phyloP scores from a whole-genome alignment of 164 flowering plant species.

The Magnolia changhungtana region DNA sequence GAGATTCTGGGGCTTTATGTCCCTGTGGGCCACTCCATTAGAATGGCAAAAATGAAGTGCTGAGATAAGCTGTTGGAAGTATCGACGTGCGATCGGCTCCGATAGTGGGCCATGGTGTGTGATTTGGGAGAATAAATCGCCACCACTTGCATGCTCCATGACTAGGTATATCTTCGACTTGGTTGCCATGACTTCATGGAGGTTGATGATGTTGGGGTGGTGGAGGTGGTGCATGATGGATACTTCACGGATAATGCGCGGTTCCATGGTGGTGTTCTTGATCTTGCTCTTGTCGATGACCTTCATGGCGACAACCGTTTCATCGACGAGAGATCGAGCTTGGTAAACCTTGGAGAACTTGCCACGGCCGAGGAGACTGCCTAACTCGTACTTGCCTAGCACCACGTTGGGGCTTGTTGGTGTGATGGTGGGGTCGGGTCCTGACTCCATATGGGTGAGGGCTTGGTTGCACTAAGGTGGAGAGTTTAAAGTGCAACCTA shows the following conservation, averaged over 20 bases:
- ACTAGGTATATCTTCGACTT: constrained; percentile 66
- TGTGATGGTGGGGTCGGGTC: background rate
- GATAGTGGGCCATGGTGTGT: constrained; percentile 42
- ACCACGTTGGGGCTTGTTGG: background rate
- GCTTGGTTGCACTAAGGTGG: background rate
- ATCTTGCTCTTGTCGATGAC: constrained; percentile 49
- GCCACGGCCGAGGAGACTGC: constrained; percentile 61
- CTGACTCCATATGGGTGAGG: background rate
- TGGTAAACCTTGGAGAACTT: constrained; percentile 75
- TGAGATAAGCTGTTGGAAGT: constrained; percentile 63
- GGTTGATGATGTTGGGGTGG: constrained; percentile 57
- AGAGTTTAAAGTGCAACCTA: too few relatives aligned
- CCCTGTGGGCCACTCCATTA: constrained; percentile 65
- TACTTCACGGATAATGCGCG: constrained; percentile 50
- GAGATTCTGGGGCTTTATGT: constrained; percentile 68
- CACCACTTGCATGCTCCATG: constrained; percentile 69
- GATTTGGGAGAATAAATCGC: constrained; percentile 47
- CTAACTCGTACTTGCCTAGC: constrained; percentile 59
- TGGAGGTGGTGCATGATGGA: constrained; percentile 60
- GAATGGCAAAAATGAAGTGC: constrained; percentile 66
- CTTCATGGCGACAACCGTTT: constrained; percentile 68
- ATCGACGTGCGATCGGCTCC: constrained; percentile 46
- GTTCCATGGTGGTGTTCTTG: constrained; percentile 27
- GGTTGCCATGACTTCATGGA: constrained; percentile 67
- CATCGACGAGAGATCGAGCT: constrained; percentile 42